phyloP scores from a whole-genome alignment of 148 eudicot species.

The Tetragonia tetragonoides region DNA sequence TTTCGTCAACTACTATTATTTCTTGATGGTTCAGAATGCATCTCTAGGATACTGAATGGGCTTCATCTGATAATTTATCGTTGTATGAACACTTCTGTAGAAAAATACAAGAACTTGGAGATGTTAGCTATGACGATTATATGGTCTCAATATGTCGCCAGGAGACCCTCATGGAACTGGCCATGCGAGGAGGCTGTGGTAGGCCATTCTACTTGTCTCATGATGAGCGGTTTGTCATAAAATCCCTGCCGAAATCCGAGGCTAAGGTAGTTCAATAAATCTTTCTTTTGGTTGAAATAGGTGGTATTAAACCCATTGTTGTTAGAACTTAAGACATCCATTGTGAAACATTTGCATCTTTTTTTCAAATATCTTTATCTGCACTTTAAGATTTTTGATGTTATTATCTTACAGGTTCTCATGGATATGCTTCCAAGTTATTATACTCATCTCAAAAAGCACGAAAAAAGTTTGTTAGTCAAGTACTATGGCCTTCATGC shows the following conservation, averaged over 20 bases:
- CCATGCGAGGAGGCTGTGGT: constrained; percentile 33
- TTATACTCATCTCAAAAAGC: constrained; percentile 26
- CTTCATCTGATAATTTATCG: not conserved
- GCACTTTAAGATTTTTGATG: not conserved
- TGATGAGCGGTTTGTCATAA: constrained; percentile 35
- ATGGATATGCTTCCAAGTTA: constrained; percentile 37
- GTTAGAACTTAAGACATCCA: not conserved
- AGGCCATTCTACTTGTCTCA: constrained; percentile 36
- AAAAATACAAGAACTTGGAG: constrained; percentile 36
- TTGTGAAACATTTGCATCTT: not conserved
- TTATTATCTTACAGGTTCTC: constrained; percentile 29
- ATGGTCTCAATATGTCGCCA: constrained; percentile 34
- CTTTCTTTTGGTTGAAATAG: no score
- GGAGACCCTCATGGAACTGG: constrained; percentile 40
- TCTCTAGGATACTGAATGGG: not conserved
- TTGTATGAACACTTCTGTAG: constrained; percentile 13
- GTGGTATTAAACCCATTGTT: not conserved
- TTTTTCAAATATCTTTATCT: not conserved
- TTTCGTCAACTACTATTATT: not conserved
- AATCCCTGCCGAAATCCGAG: constrained; percentile 40
- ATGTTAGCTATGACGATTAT: constrained; percentile 35
- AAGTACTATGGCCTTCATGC: constrained; percentile 50
- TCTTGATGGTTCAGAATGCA: not conserved
- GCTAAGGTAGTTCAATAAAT: constrained; percentile 29
- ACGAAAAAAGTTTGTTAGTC: constrained; percentile 31